A percentile compares a stretch with the other conserved stretches of the same genome.
Evolutionary conservation across 192 early-diverging fungal species (phyloP).

Genomic region (Backusella liffmaniae): DNA sequence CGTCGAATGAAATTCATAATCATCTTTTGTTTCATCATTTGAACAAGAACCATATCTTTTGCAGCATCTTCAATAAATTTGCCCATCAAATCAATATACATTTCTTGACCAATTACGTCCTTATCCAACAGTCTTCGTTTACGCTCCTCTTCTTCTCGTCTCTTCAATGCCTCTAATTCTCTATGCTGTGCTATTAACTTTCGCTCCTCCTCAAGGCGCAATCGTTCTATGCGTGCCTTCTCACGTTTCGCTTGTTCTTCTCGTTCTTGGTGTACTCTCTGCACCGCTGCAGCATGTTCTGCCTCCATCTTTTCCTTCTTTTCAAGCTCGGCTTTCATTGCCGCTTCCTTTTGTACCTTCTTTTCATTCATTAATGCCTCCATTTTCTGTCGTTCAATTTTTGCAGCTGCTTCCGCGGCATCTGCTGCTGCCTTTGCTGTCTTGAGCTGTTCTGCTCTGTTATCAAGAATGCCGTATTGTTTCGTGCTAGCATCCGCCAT

Average conservation of each 20-base stretch:
- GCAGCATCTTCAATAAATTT: not conserved
- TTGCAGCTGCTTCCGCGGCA: not conserved
- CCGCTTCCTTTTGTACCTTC: not conserved
- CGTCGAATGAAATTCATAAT: not conserved
- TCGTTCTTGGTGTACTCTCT: not conserved
- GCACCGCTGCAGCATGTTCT: not conserved
- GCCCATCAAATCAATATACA: slow-evolving; percentile 1
- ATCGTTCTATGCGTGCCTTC: not conserved
- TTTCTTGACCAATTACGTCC: not conserved
- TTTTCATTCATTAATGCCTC: not conserved
- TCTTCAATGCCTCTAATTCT: not conserved
- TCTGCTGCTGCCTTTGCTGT: slow-evolving; percentile 8
- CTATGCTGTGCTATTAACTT: not conserved
- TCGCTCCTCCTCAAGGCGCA: not conserved
- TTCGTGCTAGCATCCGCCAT: not conserved
- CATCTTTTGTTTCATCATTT: not conserved
- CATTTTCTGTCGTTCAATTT: not conserved
- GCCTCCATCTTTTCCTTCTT: not conserved
- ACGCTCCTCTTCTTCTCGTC: not conserved
- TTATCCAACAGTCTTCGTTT: not conserved
- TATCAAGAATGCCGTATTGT: not conserved
- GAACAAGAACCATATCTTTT: not conserved
- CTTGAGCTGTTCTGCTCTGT: not conserved
- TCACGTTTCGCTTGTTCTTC: not conserved
- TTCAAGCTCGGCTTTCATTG: not conserved